Evolutionary conservation across 495 filamentous ascomycete genomes (phyloP), one percentile per base, ranked within the genome.

Genomic region (Neurospora hispaniola): DNA sequence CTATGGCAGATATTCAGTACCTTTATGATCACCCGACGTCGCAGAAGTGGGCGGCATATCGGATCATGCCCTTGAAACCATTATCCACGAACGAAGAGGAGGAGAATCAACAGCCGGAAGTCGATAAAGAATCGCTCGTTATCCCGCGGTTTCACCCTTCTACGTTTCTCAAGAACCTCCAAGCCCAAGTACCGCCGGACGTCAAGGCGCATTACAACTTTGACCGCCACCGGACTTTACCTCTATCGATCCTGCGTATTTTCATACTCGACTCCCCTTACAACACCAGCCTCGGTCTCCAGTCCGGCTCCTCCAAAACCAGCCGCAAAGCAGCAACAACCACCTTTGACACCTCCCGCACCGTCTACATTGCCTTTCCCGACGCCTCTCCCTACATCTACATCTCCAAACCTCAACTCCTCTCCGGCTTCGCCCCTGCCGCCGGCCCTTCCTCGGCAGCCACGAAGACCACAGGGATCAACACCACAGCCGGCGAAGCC

Each of bases 121-220:
- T 77, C 39, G 84, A 82, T 80, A 86, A 81, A 72, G 77, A 81
- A 72, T 83, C 79, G 16, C 82, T 83, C 76, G 79, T 77, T 43
- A 83, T 93, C 35, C 93, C 93, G 10, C 88, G 89, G 46, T 90
- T 95, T 73, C 92, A 96, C 77, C 89, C 91, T 4, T 85, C 89
- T 8, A 90, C 89, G 9, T 96, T 96, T 77, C 82, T 95, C 3
- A 86, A 83, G 59, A 89, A 88, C 71, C 88, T 97, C n/a, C 89
- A 93, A 72, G 80, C 84, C 44, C 89, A 93, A 74, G 84, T 94
- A 18, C 82, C 89, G 1, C 92, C 92, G 4, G 83, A 95, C 66
- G 86, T 93, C 39, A 94, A 93, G 76, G 91, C 91, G 12, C 93
- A 96, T 80, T 94, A 91, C 80, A 90, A 91, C 75, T 85, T 94